Base-by-base conservation (phyloP, 192 early-diverging fungal species). In the Piromyces finnis region DNA sequence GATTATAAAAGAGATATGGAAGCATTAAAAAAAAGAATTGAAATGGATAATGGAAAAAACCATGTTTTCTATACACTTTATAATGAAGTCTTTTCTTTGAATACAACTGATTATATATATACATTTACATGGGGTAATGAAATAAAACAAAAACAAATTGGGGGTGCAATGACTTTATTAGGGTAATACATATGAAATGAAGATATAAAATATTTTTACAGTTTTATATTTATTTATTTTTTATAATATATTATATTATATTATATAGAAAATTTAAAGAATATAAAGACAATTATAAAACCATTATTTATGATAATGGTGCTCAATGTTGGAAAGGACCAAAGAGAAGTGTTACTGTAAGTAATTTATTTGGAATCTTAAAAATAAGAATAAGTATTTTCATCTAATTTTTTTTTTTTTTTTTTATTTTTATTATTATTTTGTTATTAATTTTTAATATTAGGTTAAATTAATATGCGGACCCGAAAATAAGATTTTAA, bases 241-340 rank as follows among this genome's bases (percentile, higher is more conserved):
- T 7, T 35, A 35, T 35, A 35, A 3, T 35, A 35, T 35, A 35
- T 35, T 35, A 35, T 35, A 35, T 35, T 35, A 35, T 35, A 35
- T 35, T 35, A 35, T 14, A 22, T 51, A 51, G 41, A 22, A 51
- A 51, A 51, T 51, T 51, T 22, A 51, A 51, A 51, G 41, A 51
- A 51, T 51, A 22, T 22, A 51, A 18, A 51, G 30, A 78, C 15
- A 79, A 83, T 79, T 92, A 95, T 80, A 51, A 81, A 15, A 77
- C 84, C 59, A 94, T 96, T 83, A 83, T 87, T 81, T 96, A 93
- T 83, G 85, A 86, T 14, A 82, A 89, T 79, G 97, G 97, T 29
- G 85, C 88, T 18, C 88, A 89, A 41, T 99, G 97, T 87, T 99
- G 97, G 97, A 96, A 97, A 81, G 97, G 96, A 1, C 97, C 96